These are phyloP conservation scores for Pythium pyrilobum DNA, from an alignment of 352 stramenopile species.

Conservation along the genomic window DNA sequence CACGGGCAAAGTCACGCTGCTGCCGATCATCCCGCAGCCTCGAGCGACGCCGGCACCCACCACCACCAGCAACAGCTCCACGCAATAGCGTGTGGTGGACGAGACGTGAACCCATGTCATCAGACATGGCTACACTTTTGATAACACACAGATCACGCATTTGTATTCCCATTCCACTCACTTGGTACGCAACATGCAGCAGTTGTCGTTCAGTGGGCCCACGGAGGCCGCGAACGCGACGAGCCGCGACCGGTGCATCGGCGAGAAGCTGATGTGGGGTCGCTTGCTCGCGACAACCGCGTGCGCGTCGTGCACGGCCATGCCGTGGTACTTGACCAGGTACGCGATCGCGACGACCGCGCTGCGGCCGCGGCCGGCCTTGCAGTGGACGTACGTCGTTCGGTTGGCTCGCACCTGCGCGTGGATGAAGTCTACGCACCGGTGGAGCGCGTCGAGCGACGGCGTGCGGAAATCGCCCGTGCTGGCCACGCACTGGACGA, in stretches of 20 bases:
- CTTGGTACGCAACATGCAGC: too few relatives aligned
- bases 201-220: too few relatives aligned
- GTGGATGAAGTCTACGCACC: slow-evolving; percentile 56
- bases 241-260: slow-evolving; percentile 50
- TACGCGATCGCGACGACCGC: slow-evolving; percentile 71
- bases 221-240: slow-evolving; percentile 25
- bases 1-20: background rate
- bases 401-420: slow-evolving; percentile 43
- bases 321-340: slow-evolving; percentile 48
- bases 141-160: too few relatives aligned
- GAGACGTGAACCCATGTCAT: too few relatives aligned
- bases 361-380: slow-evolving; percentile 69
- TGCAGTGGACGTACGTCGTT: slow-evolving; percentile 80
- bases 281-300: slow-evolving; percentile 46
- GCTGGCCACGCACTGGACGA: slow-evolving; percentile 56
- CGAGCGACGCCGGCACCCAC: too few relatives aligned
- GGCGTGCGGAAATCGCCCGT: slow-evolving; percentile 67
- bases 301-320: slow-evolving; percentile 53
- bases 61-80: too few relatives aligned
- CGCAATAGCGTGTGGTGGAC: too few relatives aligned
- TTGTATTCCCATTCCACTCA: too few relatives aligned
- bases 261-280: slow-evolving; percentile 57
- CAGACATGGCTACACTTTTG: too few relatives aligned
- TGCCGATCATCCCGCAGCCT: background rate
- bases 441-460: slow-evolving; percentile 52